Conservation (phyloP, 164 flowering plant genomes). For the Vitis vinifera region ASM3070453v1 NC_081808.1:7132501-7133000, state of each 20-base stretch:
- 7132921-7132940: constrained; percentile 71
- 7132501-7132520: constrained; percentile 68
- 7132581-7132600: constrained; percentile 51
- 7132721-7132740: constrained; percentile 38
- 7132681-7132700: constrained; percentile 71
- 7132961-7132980: constrained; percentile 43
- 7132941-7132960: constrained; percentile 53
- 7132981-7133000: constrained; percentile 54
- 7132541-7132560: constrained; percentile 60
- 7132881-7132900: constrained; percentile 37
- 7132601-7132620: constrained; percentile 71
- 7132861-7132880: constrained; percentile 61
- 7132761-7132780: constrained; percentile 60
- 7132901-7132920: constrained; percentile 64
- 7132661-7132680: constrained; percentile 48
- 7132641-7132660: constrained; percentile 51
- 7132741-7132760: constrained; percentile 45
- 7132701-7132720: constrained; percentile 66
- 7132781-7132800: constrained; percentile 66
- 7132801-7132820: constrained; percentile 61
- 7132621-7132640: constrained; percentile 76
- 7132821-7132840: constrained; percentile 45
- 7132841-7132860: constrained; percentile 42
- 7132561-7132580: constrained; percentile 49
- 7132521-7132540: constrained; percentile 28